Percentiles rank a stretch among this genome's conserved stretches.
Conservation (phyloP, 345 rosid species). For the Diplotaxis tenuifolia region DNA sequence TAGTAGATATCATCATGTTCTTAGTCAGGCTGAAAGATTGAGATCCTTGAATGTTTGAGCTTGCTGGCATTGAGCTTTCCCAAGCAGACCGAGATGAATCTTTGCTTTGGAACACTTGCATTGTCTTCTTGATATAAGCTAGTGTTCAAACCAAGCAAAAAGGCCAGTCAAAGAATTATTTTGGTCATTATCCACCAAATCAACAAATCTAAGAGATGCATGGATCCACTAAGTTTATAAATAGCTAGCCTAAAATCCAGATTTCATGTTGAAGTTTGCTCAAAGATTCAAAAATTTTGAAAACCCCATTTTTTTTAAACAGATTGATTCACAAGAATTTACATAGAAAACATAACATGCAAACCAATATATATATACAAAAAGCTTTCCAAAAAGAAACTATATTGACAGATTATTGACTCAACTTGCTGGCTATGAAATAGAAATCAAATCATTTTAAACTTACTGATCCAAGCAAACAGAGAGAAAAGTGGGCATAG, state of each 20-base stretch:
- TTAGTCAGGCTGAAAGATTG: constrained; percentile 25
- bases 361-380: constrained; percentile 5
- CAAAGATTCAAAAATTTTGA: constrained; percentile 21
- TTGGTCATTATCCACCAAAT: constrained; percentile 5
- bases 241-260: not conserved
- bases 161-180: constrained; percentile 7
- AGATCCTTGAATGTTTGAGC: constrained; percentile 25
- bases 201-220: constrained; percentile 17
- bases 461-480: constrained; percentile 25
- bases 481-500: constrained; percentile 1
- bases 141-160: constrained; percentile 20
- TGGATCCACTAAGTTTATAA: not conserved
- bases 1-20: constrained; percentile 33
- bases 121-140: constrained; percentile 30
- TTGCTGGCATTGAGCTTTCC: constrained; percentile 22
- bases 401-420: not conserved
- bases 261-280: constrained; percentile 1
- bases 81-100: constrained; percentile 3
- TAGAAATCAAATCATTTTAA: constrained; percentile 10
- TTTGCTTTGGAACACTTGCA: constrained; percentile 33
- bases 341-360: constrained; percentile 24
- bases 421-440: not conserved
- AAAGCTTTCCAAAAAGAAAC: not conserved
- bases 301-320: not conserved
- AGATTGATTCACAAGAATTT: not conserved